These are phyloP conservation scores for Suhomyces kilbournensis DNA, from an alignment of 805 yeast genomes.

Conservation along the genomic window DNA sequence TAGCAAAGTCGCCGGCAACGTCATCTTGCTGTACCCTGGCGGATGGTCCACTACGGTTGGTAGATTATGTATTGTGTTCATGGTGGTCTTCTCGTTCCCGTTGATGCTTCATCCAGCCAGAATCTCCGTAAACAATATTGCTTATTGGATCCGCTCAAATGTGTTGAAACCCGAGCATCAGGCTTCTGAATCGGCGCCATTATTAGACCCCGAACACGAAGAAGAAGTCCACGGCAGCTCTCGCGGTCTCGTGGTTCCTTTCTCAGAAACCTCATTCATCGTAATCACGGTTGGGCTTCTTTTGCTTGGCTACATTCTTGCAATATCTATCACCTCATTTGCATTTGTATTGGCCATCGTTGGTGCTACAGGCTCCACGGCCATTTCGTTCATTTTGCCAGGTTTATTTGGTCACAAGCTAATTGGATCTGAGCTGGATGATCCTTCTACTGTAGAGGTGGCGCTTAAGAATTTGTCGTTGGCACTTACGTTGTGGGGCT, in stretches of 20 bases:
- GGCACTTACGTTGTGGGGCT: slow-evolving; percentile 63
- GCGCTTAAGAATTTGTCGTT: slow-evolving; percentile 49
- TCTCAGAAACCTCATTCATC: slow-evolving; percentile 23
- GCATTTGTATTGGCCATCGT: slow-evolving; percentile 83
- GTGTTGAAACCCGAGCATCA: not conserved
- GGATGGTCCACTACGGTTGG: slow-evolving; percentile 71
- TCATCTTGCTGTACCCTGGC: slow-evolving; percentile 73
- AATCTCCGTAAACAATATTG: slow-evolving; percentile 72
- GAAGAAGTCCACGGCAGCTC: slow-evolving; percentile 2
- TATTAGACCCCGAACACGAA: slow-evolving; percentile 9
- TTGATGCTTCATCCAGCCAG: slow-evolving; percentile 89
- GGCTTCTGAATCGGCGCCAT: slow-evolving; percentile 10
- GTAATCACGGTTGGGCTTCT: slow-evolving; percentile 36
- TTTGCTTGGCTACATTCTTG: slow-evolving; percentile 55
- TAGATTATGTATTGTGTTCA: slow-evolving; percentile 70
- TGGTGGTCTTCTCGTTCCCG: slow-evolving; percentile 84
- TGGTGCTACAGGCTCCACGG: slow-evolving; percentile 91
- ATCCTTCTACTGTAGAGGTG: slow-evolving; percentile 25
- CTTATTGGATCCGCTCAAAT: slow-evolving; percentile 42
- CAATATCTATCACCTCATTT: slow-evolving; percentile 66
- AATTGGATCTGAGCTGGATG: slow-evolving; percentile 46
- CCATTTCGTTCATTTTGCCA: slow-evolving; percentile 86
- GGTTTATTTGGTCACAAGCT: slow-evolving; percentile 81
- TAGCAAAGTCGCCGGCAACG: slow-evolving; percentile 70
- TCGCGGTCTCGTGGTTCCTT: slow-evolving; percentile 24